phyloP scores from a whole-genome alignment of 257 asterid genomes.

The Capsicum baccatum region DNA sequence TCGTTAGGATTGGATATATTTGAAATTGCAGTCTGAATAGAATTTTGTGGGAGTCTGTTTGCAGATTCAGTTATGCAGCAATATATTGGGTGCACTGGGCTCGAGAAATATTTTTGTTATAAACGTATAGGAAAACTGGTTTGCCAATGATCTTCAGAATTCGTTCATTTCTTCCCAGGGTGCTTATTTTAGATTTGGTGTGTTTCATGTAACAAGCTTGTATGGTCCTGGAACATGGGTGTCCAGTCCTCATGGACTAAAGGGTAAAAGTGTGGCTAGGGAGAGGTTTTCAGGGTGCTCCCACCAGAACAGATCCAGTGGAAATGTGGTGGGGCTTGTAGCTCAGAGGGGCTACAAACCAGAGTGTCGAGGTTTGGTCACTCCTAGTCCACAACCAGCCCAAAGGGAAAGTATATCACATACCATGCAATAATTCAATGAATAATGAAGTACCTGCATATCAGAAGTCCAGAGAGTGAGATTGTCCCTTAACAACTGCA shows the following conservation, averaged over 20 bases:
- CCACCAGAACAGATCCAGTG: not conserved
- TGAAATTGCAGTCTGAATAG: not conserved
- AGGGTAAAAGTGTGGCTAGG: not conserved
- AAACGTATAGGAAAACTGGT: no score
- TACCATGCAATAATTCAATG: not conserved
- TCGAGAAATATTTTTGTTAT: no score
- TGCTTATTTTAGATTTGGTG: not conserved
- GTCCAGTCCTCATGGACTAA: not conserved
- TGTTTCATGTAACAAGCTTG: not conserved
- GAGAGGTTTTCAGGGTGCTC: not conserved
- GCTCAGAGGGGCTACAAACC: not conserved
- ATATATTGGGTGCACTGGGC: no score
- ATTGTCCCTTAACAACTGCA: conserved; percentile 78
- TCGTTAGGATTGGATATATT: not conserved
- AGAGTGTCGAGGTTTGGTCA: not conserved
- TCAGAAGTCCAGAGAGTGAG: conserved; percentile 80
- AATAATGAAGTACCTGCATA: conserved; percentile 52
- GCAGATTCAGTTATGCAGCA: not conserved
- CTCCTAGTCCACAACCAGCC: not conserved
- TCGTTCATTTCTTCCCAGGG: not conserved
- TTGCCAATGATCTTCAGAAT: no score
- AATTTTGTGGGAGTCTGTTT: not conserved
- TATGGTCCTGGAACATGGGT: not conserved
- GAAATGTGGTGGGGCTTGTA: not conserved
- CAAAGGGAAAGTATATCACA: not conserved